Percentiles rank a stretch among this genome's conserved stretches.
These are phyloP conservation scores for Phaeophleospora eucalypticola DNA, from an alignment of 2,329 filamentous ascomycete species.

Conservation along the genomic window DNA sequence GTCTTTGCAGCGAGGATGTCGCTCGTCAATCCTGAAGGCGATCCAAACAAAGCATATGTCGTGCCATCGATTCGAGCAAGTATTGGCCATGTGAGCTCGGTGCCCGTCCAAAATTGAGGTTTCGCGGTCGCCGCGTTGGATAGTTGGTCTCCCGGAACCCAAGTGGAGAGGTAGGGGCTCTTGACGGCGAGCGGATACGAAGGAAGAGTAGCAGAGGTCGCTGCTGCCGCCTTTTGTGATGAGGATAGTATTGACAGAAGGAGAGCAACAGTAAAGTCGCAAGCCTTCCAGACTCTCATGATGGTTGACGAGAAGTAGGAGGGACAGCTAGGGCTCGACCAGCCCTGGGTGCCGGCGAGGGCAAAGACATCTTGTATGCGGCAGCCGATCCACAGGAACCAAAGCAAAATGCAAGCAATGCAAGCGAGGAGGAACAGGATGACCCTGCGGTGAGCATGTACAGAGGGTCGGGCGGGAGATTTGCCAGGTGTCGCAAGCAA, in stretches of 20 bases:
- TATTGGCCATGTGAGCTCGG: slow-evolving; percentile 33
- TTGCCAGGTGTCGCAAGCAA: not conserved
- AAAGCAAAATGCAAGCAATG: slow-evolving; percentile 4
- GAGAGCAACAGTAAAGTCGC: slow-evolving; percentile 5
- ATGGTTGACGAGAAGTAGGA: slow-evolving; percentile 8
- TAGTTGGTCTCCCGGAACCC: slow-evolving; percentile 31
- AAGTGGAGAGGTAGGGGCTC: slow-evolving; percentile 33
- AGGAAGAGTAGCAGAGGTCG: slow-evolving; percentile 13
- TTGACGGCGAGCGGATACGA: slow-evolving; percentile 31
- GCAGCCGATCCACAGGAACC: slow-evolving; percentile 5
- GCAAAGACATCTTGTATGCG: slow-evolving; percentile 12
- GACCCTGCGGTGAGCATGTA: not conserved
- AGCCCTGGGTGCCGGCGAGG: slow-evolving; percentile 3
- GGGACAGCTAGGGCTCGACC: slow-evolving; percentile 1
- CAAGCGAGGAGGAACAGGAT: slow-evolving; percentile 3
- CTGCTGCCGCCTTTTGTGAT: slow-evolving; percentile 2
- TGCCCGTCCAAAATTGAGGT: slow-evolving; percentile 35
- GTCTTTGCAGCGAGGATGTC: slow-evolving; percentile 21
- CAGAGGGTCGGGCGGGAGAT: not conserved
- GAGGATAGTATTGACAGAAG: slow-evolving; percentile 5
- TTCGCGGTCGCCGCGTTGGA: slow-evolving; percentile 24
- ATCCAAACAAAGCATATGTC: slow-evolving; percentile 33
- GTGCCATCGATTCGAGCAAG: slow-evolving; percentile 31
- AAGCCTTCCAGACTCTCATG: slow-evolving; percentile 8
- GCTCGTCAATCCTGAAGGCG: slow-evolving; percentile 17